Evolutionary conservation across 1,284 basidiomycete genomes (phyloP), one percentile per base, ranked within the genome.

Genomic region (Trichosporon asahii): DNA sequence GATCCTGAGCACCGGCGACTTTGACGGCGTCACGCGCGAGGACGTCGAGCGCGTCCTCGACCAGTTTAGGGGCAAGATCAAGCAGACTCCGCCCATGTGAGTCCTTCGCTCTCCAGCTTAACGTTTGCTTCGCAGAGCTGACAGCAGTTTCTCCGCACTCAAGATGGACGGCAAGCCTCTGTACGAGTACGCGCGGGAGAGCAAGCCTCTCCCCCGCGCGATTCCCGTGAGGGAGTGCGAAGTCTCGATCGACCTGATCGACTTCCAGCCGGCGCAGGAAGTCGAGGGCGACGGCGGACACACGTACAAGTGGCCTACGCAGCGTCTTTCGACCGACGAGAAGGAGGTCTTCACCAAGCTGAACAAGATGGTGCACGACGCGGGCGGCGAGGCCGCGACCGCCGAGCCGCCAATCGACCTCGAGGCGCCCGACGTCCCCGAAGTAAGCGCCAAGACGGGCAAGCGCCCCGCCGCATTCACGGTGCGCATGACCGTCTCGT

Each of bases 111-210:
- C n/a, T n/a, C n/a, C n/a, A n/a, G n/a, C n/a, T n/a, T n/a, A 23
- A 23, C 8, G 4, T 12, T 11, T 1, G n/a, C n/a, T n/a, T n/a
- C n/a, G n/a, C n/a, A n/a, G 2, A 64, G 35, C 70, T 69, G 63
- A 69, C 63, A 1, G 14, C 75, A 98, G 95, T 80, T 99, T 96
- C 84, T 99, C 96, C 12, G 97, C 97, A 0, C 86, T 99, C 55
- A 96, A 98, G 83, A 99, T 99, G 93, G 95, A 99, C 76, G 97
- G 97, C 1, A 95, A 89, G 83, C 92, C 94, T 1, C 83, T 99
- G 33, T 95, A 99, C 82, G 96, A 99, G 78, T 99, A 99, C 80
- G 97, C 97, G 14, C 89, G 97, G 3, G 88, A 91, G 78, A 91
- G 91, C 11, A 90, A 91, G 66, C 93, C 95, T 0, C 87, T 99